Evolutionary conservation across 1,284 basidiomycete species (phyloP).

Genomic region (Ustilago lituana): DNA sequence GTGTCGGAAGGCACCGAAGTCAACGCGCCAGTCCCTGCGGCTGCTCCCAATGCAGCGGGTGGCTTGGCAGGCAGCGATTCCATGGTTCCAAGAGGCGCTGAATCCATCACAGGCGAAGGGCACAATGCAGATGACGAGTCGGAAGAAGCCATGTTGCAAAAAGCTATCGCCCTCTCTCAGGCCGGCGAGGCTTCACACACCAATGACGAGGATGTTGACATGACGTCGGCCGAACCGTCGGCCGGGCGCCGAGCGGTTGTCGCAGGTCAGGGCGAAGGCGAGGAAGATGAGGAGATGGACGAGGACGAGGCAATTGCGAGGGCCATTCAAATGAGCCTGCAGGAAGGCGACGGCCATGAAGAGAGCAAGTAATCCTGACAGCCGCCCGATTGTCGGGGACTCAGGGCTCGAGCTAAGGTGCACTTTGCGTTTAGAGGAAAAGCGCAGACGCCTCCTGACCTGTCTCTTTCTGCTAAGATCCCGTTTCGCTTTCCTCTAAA

Average conservation of each 20-base stretch:
- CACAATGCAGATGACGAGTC: conserved; percentile 49
- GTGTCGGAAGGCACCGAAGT: conserved; percentile 44
- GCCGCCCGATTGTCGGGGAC: neutral
- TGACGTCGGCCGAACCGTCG: conserved; percentile 46
- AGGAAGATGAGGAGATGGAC: conserved; percentile 66
- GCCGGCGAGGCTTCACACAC: conserved; percentile 23
- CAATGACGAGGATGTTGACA: conserved; percentile 57
- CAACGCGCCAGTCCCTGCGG: conserved; percentile 15
- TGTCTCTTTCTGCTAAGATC: neutral
- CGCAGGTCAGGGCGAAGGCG: conserved; percentile 52
- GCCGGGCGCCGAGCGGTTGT: conserved; percentile 41
- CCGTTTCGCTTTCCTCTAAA: no score
- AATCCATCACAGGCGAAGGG: conserved; percentile 58
- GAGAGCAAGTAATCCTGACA: conserved; percentile 28
- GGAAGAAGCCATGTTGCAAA: conserved; percentile 62
- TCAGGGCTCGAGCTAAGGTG: no score
- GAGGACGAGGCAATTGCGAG: conserved; percentile 67
- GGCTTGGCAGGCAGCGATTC: conserved; percentile 56
- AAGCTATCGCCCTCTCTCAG: conserved; percentile 58
- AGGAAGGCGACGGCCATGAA: conserved; percentile 37
- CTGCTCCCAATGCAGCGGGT: conserved; percentile 18
- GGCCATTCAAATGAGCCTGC: conserved; percentile 66
- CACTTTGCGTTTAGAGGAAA: no score
- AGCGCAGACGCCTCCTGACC: no score
- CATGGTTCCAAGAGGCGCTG: conserved; percentile 57